Conservation (phyloP, 495 filamentous ascomycete genomes). For the Sabuloglossum arenarium region DNA sequence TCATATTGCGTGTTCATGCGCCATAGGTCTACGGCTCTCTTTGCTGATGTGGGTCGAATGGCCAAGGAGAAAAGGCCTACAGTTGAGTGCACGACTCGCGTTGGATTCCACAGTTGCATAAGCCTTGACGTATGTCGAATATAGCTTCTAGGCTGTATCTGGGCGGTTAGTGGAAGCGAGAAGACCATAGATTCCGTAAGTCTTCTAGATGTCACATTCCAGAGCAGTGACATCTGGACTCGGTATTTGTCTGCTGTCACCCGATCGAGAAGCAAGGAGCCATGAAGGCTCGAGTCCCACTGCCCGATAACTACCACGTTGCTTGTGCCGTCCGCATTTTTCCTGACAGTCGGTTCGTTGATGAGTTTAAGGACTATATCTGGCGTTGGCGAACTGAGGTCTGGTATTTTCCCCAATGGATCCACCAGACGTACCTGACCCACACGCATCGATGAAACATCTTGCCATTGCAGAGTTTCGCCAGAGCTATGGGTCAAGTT, state of each 20-base stretch:
- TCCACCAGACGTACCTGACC: slow-evolving; percentile 68
- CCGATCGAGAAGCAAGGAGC: slow-evolving; percentile 71
- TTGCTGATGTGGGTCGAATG: slow-evolving; percentile 72
- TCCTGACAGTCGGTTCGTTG: slow-evolving; percentile 49
- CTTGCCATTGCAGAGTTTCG: slow-evolving; percentile 68
- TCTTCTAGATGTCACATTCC: slow-evolving; percentile 62
- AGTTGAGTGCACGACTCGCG: slow-evolving; percentile 68
- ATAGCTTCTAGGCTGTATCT: slow-evolving; percentile 68
- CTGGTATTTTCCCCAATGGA: slow-evolving; percentile 62
- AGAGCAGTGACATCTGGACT: slow-evolving; percentile 68
- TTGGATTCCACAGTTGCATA: slow-evolving; percentile 65
- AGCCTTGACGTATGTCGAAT: slow-evolving; percentile 72
- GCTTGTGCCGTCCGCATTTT: slow-evolving; percentile 81
- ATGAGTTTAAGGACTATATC: slow-evolving; percentile 62
- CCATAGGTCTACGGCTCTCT: slow-evolving; percentile 84
- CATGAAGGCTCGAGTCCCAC: slow-evolving; percentile 91
- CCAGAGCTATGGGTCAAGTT: slow-evolving; percentile 77
- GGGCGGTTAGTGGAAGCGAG: slow-evolving; percentile 53
- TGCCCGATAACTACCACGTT: slow-evolving; percentile 68
- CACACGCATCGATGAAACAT: slow-evolving; percentile 51
- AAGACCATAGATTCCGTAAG: slow-evolving; percentile 70
- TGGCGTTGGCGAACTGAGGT: slow-evolving; percentile 43
- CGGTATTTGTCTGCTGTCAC: slow-evolving; percentile 78
- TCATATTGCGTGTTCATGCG: slow-evolving; percentile 87
- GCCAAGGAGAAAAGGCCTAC: slow-evolving; percentile 67